Base-by-base conservation (phyloP, 495 filamentous ascomycete genomes). In the Talaromyces nanjingensis region DNA sequence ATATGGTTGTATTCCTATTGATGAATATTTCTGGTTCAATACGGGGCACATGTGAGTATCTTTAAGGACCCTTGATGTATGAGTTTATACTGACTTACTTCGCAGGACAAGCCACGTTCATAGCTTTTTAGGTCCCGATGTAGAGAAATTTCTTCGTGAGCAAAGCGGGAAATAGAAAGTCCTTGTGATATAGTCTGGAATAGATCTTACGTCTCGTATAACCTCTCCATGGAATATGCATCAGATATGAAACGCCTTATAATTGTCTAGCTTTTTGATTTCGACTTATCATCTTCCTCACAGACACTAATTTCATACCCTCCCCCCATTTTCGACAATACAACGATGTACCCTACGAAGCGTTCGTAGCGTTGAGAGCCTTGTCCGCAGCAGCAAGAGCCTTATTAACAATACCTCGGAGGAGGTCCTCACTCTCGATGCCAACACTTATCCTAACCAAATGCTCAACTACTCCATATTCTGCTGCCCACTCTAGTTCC, bases 371-470 rank as follows among this genome's bases (percentile, higher is more conserved):
- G 27, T 0, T 29, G 11, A 29, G 22, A 14, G 53, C 24, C 25
- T 27, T n/a, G 2, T 33, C 27, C 5, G 58, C 58, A 24, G 58
- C 58, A 60, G 33, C 33, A 24, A 60, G 27, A 1, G 58, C 58
- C 5, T 6, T 37, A 39, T 60, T 37, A 1, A 60, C 27, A 47
- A 37, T 7, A 24, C 18, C 22, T 14, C 18, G 24, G 14, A 60
- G n/a, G 16, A 29, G 3, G 3, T 27, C 24, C 42, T 59, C 8
- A 24, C 65, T 49, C 59, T 72, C 70, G 22, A 71, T 20, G 3
- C 70, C 70, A 49, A 72, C 67, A 29, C 69, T 71, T 14, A 72
- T 53, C 39, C 69, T 29, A 5, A 71, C 66, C 54, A 72, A 64
- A 64, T 66, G 56, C 47, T 64, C 63, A 6, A 57, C 39, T 12